phyloP scores from a whole-genome alignment of 345 rosid genomes.

The Cardamine chenopodiifolia region DNA sequence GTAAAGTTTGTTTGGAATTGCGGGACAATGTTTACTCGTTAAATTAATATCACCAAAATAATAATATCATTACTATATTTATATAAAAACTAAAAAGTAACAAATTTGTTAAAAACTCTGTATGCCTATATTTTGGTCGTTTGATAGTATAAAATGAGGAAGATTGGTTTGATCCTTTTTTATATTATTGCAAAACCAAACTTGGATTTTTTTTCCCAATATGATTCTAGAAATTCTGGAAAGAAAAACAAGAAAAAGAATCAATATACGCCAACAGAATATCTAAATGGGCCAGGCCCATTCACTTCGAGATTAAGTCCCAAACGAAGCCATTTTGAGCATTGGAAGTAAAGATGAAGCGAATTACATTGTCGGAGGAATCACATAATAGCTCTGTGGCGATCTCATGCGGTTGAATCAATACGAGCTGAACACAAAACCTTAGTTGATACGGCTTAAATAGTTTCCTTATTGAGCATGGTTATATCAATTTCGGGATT shows the following conservation, averaged over 20 bases:
- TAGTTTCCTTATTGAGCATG: constrained; percentile 72
- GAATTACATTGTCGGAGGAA: too few species aligned
- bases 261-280: background rate
- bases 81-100: background rate
- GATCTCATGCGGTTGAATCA: constrained; percentile 70
- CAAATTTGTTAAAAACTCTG: background rate
- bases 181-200: background rate
- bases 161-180: background rate
- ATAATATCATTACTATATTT: too few species aligned
- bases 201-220: background rate
- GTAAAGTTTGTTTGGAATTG: too few species aligned
- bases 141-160: background rate
- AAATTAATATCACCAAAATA: background rate
- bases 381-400: too few species aligned
- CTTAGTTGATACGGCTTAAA: constrained; percentile 77
- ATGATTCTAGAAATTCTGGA: background rate
- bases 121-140: background rate
- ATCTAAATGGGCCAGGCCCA: constrained; percentile 25
- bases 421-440: constrained; percentile 70
- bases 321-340: background rate
- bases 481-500: constrained; percentile 84
- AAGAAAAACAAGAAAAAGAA: too few species aligned
- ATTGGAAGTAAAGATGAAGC: too few species aligned
- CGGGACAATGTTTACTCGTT: background rate
- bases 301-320: background rate